phyloP scores from a whole-genome alignment of 2,329 filamentous ascomycete species.

The Penicillium brevicompactum region DNA sequence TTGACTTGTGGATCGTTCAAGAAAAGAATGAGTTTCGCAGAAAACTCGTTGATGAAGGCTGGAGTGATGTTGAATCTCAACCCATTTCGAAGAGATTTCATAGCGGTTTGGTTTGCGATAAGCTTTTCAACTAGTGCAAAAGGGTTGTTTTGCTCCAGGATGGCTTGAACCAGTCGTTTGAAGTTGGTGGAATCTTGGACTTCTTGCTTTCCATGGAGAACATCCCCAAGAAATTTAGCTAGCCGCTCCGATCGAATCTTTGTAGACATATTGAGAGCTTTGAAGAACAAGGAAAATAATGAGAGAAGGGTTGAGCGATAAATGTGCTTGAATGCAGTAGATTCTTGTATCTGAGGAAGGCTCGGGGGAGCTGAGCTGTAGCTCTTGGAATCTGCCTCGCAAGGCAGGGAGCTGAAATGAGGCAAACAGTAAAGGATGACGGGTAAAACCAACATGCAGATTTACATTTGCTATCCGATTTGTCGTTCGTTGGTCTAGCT shows the following conservation, averaged over 20 bases:
- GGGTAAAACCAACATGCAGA: not conserved
- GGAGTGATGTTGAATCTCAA: slow-evolving; percentile 48
- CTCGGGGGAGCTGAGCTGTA: not conserved
- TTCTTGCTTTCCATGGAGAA: slow-evolving; percentile 42
- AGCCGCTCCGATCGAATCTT: slow-evolving; percentile 30
- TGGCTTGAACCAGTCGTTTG: slow-evolving; percentile 52
- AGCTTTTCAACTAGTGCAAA: slow-evolving; percentile 46
- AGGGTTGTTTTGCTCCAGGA: slow-evolving; percentile 46
- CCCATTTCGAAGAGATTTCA: slow-evolving; percentile 41
- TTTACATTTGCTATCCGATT: not conserved
- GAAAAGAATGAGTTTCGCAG: slow-evolving; percentile 42
- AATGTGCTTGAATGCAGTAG: not conserved
- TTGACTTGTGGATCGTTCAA: slow-evolving; percentile 50
- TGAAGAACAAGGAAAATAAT: not conserved
- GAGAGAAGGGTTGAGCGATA: not conserved
- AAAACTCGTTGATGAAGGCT: slow-evolving; percentile 48
- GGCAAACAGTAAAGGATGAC: not conserved
- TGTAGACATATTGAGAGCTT: slow-evolving; percentile 15
- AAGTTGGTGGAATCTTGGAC: slow-evolving; percentile 43
- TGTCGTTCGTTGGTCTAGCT: not conserved
- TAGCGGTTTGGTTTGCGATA: slow-evolving; percentile 36
- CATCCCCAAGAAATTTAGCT: slow-evolving; percentile 42
- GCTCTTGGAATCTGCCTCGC: not conserved
- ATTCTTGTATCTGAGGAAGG: no score
- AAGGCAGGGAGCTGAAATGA: not conserved